A percentile compares a stretch with the other conserved stretches of the same genome.
Conservation (phyloP, 495 filamentous ascomycete species). For the Xylaria cubensis region DNA sequence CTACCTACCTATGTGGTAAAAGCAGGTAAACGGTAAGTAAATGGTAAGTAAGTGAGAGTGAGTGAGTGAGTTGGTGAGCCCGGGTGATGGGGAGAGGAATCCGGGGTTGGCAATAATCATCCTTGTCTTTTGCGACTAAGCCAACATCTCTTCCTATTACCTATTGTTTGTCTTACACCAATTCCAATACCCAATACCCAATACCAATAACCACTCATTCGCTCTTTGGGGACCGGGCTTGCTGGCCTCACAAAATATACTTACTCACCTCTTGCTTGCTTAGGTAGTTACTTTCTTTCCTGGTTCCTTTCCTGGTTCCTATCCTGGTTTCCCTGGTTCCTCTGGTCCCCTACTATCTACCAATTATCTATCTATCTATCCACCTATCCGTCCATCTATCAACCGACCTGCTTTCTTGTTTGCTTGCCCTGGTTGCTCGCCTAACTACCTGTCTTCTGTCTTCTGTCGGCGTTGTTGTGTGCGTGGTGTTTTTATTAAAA, state of each 20-base stretch:
- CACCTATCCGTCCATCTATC: background rate
- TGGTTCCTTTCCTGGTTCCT: background rate
- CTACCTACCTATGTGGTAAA: too few relatives aligned
- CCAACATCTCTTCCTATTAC: constrained; percentile 11
- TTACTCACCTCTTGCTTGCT: background rate
- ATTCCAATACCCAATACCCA: background rate
- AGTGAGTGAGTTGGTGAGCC: background rate
- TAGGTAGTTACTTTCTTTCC: background rate
- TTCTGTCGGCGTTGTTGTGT: background rate
- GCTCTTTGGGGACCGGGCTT: constrained; percentile 11
- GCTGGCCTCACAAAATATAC: constrained; percentile 19
- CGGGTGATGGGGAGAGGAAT: constrained; percentile 6
- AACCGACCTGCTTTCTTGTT: background rate
- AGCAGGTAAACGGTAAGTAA: background rate
- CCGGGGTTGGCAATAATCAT: constrained; percentile 13
- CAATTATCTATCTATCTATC: background rate
- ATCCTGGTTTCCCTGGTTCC: background rate
- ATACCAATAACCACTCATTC: constrained; percentile 15
- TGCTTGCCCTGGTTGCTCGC: background rate
- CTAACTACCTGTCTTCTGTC: background rate
- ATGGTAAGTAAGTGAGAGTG: constrained; percentile 1
- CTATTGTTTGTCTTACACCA: constrained; percentile 23
- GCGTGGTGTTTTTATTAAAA: constrained; percentile 6
- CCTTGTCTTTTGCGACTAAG: constrained; percentile 20
- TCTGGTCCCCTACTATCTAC: background rate